Evolutionary conservation across 2,329 filamentous ascomycete genomes (phyloP).

Genomic region (Rhynchosporium secalis): DNA sequence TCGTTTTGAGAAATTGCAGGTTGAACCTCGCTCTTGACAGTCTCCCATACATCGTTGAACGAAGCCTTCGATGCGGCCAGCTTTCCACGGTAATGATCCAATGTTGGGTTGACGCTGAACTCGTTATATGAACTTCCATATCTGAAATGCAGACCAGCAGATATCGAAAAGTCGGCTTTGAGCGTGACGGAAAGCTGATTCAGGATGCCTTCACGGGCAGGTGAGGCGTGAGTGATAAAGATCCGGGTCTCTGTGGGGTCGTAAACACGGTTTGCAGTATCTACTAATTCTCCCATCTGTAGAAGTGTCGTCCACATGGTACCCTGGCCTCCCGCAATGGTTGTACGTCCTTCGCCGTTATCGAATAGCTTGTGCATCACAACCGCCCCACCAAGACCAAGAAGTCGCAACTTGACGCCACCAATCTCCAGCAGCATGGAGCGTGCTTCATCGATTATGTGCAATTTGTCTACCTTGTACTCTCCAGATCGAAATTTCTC

Average conservation of each 20-base stretch:
- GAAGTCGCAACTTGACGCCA: conserved; percentile 89
- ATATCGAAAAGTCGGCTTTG: conserved; percentile 98
- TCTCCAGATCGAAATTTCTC: conserved; percentile 97
- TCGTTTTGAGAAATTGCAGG: conserved; percentile 92
- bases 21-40: conserved; percentile 93
- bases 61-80: conserved; percentile 96
- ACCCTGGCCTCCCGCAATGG: conserved; percentile 95
- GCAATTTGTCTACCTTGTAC: conserved; percentile 95
- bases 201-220: conserved; percentile 90
- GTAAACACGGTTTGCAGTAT: conserved; percentile 97
- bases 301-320: conserved; percentile 99
- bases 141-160: conserved; percentile 94
- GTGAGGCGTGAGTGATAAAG: conserved; percentile 95
- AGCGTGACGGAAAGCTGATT: conserved; percentile 97
- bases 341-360: conserved; percentile 95
- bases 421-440: conserved; percentile 93
- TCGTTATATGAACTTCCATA: conserved; percentile 99
- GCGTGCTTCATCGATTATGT: conserved; percentile 97
- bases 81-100: conserved; percentile 98
- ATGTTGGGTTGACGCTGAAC: conserved; percentile 96
- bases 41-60: conserved; percentile 99
- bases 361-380: conserved; percentile 99
- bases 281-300: conserved; percentile 97
- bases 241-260: conserved; percentile 96
- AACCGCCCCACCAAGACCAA: conserved; percentile 91